Evolutionary conservation across 2,329 filamentous ascomycete species (phyloP).

Genomic region (Fusarium phyllophilum): DNA sequence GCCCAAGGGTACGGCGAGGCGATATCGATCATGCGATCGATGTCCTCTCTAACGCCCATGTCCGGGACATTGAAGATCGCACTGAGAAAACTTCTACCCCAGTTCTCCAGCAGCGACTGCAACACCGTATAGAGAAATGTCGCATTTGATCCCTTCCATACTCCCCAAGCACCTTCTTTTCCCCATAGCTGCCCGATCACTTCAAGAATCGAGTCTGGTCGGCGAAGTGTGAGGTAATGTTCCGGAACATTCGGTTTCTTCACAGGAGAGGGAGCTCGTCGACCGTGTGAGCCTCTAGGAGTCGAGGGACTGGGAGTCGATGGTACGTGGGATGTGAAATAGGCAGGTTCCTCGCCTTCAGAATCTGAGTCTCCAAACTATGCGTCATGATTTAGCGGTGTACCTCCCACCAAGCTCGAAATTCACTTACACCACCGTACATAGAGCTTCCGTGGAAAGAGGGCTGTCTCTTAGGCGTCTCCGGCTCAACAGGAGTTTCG

Average conservation of each 20-base stretch:
- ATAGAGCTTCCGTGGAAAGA: conserved; percentile 50
- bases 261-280: conserved; percentile 47
- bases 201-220: conserved; percentile 83
- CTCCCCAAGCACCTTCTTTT: conserved; percentile 87
- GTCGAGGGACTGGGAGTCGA: conserved; percentile 63
- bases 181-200: conserved; percentile 89
- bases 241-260: conserved; percentile 50
- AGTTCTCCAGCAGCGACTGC: conserved; percentile 88
- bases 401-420: conserved; percentile 1
- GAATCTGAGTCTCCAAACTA: conserved; percentile 68
- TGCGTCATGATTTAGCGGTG: conserved; percentile 40
- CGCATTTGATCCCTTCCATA: conserved; percentile 94
- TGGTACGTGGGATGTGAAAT: conserved; percentile 77
- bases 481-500: conserved; percentile 38
- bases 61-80: conserved; percentile 92
- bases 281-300: conserved; percentile 48
- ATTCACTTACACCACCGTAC: conserved; percentile 50
- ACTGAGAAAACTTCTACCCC: conserved; percentile 89
- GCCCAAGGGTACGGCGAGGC: conserved; percentile 85
- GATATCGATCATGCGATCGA: conserved; percentile 77
- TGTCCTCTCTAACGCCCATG: conserved; percentile 76
- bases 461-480: conserved; percentile 43
- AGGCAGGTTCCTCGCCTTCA: conserved; percentile 81
- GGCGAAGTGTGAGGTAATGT: conserved; percentile 76
- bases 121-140: conserved; percentile 93